Percentiles rank a stretch among this genome's conserved stretches.
These are phyloP conservation scores for Metschnikowia lunata DNA, from an alignment of 805 yeast genomes.

Conservation along the genomic window DNA sequence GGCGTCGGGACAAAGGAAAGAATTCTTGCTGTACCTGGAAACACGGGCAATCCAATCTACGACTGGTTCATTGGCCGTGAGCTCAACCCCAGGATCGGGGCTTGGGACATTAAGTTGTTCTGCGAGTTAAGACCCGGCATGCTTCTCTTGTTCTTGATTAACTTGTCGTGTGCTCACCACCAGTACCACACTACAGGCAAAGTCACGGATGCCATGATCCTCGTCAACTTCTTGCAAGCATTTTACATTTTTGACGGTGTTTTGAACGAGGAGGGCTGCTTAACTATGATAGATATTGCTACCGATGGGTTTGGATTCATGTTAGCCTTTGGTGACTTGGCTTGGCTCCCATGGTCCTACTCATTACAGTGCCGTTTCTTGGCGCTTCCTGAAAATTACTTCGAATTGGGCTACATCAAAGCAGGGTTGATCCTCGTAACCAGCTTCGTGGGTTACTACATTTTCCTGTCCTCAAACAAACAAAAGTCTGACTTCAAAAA, in stretches of 20 bases:
- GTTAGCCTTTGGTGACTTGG: conserved; percentile 91
- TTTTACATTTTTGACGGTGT: conserved; percentile 90
- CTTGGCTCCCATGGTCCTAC: conserved; percentile 90
- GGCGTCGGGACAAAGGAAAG: conserved; percentile 57
- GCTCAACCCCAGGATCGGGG: conserved; percentile 83
- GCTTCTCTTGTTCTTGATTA: conserved; percentile 77
- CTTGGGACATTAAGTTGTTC: conserved; percentile 83
- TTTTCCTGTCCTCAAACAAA: conserved; percentile 79
- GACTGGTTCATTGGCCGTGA: conserved; percentile 99
- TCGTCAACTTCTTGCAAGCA: conserved; percentile 67
- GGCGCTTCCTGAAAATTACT: conserved; percentile 50
- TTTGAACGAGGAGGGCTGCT: conserved; percentile 79
- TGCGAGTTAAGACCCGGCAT: conserved; percentile 95
- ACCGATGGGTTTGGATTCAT: conserved; percentile 97
- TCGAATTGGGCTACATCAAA: conserved; percentile 46
- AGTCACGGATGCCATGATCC: conserved; percentile 65
- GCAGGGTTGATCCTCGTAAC: conserved; percentile 40
- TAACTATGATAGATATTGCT: conserved; percentile 93
- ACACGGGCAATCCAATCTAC: conserved; percentile 66
- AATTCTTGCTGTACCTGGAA: conserved; percentile 82
- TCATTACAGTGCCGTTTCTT: conserved; percentile 81
- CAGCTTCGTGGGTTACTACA: conserved; percentile 64
- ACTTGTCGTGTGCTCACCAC: conserved; percentile 74
- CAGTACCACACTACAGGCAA: conserved; percentile 61
- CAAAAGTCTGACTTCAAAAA: conserved; percentile 82